Evolutionary conservation across 2,329 filamentous ascomycete genomes (phyloP).

Genomic region (Colletotrichum spaethianum): DNA sequence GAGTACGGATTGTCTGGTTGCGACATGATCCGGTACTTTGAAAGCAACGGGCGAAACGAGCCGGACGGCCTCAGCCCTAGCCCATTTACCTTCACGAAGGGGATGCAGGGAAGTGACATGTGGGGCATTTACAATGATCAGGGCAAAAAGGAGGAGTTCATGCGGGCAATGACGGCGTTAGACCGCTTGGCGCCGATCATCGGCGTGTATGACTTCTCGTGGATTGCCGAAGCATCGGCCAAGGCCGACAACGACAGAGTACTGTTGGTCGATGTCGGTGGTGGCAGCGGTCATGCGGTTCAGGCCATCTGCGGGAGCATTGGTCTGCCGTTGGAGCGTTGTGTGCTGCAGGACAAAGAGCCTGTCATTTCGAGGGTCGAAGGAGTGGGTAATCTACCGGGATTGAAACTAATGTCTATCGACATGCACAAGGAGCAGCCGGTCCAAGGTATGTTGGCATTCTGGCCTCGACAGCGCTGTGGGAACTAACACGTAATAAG

Average conservation of each 20-base stretch:
- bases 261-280: slow-evolving; percentile 52
- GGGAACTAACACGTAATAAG: slow-evolving; percentile 39
- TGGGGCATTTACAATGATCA: slow-evolving; percentile 50
- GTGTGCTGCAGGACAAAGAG: slow-evolving; percentile 43
- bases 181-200: slow-evolving; percentile 45
- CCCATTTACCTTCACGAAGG: slow-evolving; percentile 47
- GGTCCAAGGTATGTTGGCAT: slow-evolving; percentile 29
- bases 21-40: slow-evolving; percentile 50
- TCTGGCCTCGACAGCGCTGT: slow-evolving; percentile 10
- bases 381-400: background rate
- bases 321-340: slow-evolving; percentile 2
- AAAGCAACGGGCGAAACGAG: slow-evolving; percentile 48
- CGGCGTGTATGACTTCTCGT: slow-evolving; percentile 50
- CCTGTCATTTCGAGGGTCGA: slow-evolving; percentile 31
- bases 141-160: slow-evolving; percentile 46
- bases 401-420: slow-evolving; percentile 37
- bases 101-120: slow-evolving; percentile 46
- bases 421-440: slow-evolving; percentile 44
- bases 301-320: slow-evolving; percentile 27
- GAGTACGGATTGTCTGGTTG: background rate
- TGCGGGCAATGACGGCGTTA: slow-evolving; percentile 47
- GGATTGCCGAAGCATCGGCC: slow-evolving; percentile 43
- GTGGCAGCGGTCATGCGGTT: slow-evolving; percentile 47
- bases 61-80: slow-evolving; percentile 46
- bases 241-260: slow-evolving; percentile 31